Conservation (phyloP, 768 basidiomycete genomes). For the Russula emetica region DNA sequence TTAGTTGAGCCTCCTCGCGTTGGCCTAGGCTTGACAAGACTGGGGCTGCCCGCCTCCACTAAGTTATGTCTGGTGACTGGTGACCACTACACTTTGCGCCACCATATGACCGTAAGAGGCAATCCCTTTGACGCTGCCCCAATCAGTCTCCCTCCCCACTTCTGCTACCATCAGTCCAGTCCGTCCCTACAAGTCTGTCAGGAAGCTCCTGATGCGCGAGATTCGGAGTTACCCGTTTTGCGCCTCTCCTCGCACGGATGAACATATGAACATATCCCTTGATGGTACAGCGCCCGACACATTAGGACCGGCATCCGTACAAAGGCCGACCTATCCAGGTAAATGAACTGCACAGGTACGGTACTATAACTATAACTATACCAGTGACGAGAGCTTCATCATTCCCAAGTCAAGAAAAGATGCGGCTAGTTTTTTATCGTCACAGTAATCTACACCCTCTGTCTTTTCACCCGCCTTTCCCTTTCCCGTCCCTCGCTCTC, state of each 20-base stretch:
- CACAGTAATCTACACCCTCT: neutral
- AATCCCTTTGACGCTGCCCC: slow-evolving; percentile 7
- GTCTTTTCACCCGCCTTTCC: neutral
- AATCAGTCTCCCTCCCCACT: neutral
- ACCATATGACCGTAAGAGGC: neutral
- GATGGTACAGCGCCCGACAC: neutral
- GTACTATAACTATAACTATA: neutral
- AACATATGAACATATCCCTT: neutral
- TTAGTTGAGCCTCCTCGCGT: too few relatives aligned
- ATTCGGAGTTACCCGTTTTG: neutral
- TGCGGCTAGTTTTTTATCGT: neutral
- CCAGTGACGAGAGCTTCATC: neutral
- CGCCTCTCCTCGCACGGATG: neutral
- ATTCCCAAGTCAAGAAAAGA: neutral
- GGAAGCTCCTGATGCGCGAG: neutral
- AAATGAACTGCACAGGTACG: neutral
- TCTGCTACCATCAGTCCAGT: neutral
- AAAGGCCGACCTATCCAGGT: neutral
- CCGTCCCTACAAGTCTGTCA: neutral
- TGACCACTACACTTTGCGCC: neutral
- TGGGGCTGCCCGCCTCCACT: too few relatives aligned
- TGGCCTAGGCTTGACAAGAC: too few relatives aligned
- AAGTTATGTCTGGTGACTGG: neutral
- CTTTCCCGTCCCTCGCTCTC: neutral
- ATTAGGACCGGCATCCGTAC: neutral